These are phyloP conservation scores for Globisporangium cystogenes DNA, from an alignment of 352 stramenopile species.

Conservation along the genomic window DNA sequence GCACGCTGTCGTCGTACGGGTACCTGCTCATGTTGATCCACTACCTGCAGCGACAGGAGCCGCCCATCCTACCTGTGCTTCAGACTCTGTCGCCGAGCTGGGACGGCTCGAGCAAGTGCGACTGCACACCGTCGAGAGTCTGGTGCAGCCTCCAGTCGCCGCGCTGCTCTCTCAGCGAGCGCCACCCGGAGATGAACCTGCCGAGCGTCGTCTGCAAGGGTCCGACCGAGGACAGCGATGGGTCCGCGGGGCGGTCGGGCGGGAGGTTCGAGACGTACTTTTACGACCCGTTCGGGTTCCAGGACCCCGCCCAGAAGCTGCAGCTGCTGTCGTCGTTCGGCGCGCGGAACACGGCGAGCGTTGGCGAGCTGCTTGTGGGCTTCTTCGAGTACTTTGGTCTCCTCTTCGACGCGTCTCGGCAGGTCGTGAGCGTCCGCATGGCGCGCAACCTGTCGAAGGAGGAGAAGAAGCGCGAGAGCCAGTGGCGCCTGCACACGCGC, in stretches of 20 bases:
- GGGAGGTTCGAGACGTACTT: conserved; percentile 77
- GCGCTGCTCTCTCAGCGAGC: conserved; percentile 34
- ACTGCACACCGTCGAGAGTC: conserved; percentile 14
- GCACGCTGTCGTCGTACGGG: conserved; percentile 80
- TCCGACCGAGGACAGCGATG: conserved; percentile 37
- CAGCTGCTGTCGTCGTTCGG: conserved; percentile 34
- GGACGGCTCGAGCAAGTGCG: conserved; percentile 28
- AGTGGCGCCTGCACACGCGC: conserved; percentile 75
- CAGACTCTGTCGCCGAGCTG: conserved; percentile 58
- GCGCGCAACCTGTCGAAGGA: conserved; percentile 62
- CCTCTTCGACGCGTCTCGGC: conserved; percentile 56
- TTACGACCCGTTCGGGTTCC: conserved; percentile 65
- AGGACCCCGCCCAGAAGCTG: conserved; percentile 39
- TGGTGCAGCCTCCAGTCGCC: conserved; percentile 22
- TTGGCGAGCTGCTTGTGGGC: conserved; percentile 64
- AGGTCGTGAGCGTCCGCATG: conserved; percentile 70
- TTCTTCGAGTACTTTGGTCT: conserved; percentile 78
- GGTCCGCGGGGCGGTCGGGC: conserved; percentile 15
- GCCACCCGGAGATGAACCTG: conserved; percentile 24
- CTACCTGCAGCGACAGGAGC: conserved; percentile 68
- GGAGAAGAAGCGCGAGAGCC: conserved; percentile 55
- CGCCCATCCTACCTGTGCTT: conserved; percentile 67
- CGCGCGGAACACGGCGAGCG: conserved; percentile 35
- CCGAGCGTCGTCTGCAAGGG: conserved; percentile 50
- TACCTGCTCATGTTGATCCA: conserved; percentile 86